These are phyloP conservation scores for Ascochyta clinopodiicola DNA, from an alignment of 2,329 filamentous ascomycete species.

Conservation along the genomic window DNA sequence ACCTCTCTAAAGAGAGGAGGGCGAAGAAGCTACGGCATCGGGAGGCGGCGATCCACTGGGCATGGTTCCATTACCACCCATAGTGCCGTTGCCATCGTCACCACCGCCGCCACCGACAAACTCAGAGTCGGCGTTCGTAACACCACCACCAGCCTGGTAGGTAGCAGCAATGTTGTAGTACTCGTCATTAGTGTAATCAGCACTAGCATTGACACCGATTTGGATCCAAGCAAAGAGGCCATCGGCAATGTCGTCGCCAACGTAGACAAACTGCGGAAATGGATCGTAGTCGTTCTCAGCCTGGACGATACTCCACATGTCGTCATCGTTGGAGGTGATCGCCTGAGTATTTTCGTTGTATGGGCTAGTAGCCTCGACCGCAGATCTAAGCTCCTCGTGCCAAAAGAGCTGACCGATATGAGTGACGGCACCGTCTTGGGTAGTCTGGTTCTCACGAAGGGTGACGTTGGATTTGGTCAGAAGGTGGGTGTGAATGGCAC, in stretches of 20 bases:
- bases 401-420: constrained; percentile 56
- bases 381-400: constrained; percentile 47
- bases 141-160: constrained; percentile 30
- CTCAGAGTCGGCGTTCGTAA: constrained; percentile 19
- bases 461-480: constrained; percentile 48
- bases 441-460: constrained; percentile 49
- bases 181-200: constrained; percentile 25
- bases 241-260: constrained; percentile 29
- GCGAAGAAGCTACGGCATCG: constrained; percentile 13
- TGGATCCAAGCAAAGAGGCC: constrained; percentile 36
- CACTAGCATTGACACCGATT: constrained; percentile 33
- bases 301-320: constrained; percentile 36
- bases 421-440: constrained; percentile 48
- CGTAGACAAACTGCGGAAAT: constrained; percentile 32
- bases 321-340: constrained; percentile 30
- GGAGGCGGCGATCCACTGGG: constrained; percentile 23
- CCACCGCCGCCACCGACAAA: constrained; percentile 7
- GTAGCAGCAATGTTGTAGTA: constrained; percentile 29
- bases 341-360: constrained; percentile 48
- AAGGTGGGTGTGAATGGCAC: constrained; percentile 40
- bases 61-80: constrained; percentile 20
- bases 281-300: constrained; percentile 33
- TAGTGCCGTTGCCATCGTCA: constrained; percentile 2
- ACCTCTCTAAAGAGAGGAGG: neutral
- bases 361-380: constrained; percentile 47